A percentile compares a stretch with the other conserved stretches of the same genome.
Conservation (phyloP, 2,329 filamentous ascomycete genomes). For the Ascocoryne sarcoides region DNA sequence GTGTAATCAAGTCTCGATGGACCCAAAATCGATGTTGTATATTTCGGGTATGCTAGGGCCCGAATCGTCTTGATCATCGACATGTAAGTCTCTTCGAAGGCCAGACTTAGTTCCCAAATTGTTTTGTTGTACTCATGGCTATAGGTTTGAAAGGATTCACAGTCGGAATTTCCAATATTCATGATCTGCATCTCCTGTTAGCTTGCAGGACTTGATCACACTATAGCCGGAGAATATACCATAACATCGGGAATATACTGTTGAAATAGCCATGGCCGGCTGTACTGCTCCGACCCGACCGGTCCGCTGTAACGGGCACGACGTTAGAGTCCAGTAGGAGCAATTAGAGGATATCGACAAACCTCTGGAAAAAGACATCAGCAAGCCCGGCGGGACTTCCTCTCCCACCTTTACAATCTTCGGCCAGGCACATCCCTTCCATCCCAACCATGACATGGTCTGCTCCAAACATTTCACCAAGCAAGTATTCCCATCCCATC, state of each 20-base stretch:
- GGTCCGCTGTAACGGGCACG: too few relatives aligned
- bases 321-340: too few relatives aligned
- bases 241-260: conserved; percentile 30
- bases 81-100: conserved; percentile 30
- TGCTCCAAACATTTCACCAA: conserved; percentile 30
- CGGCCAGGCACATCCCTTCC: conserved; percentile 30
- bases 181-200: conserved; percentile 21
- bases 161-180: conserved; percentile 28
- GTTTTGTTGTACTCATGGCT: conserved; percentile 26
- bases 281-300: conserved; percentile 25
- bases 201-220: not conserved
- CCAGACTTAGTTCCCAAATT: conserved; percentile 22
- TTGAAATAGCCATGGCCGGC: conserved; percentile 29
- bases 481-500: conserved; percentile 30
- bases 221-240: conserved; percentile 11
- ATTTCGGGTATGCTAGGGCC: conserved; percentile 19
- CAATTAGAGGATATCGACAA: not conserved
- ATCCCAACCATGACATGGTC: conserved; percentile 28
- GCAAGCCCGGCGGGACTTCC: conserved; percentile 22
- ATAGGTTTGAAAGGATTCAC: conserved; percentile 25
- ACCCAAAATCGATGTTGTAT: conserved; percentile 7
- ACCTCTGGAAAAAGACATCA: conserved; percentile 25
- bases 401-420: conserved; percentile 27
- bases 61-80: conserved; percentile 30
- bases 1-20: conserved; percentile 8